phyloP scores from a whole-genome alignment of 2,329 filamentous ascomycete species.

The Lasiodiplodia theobromae region DNA sequence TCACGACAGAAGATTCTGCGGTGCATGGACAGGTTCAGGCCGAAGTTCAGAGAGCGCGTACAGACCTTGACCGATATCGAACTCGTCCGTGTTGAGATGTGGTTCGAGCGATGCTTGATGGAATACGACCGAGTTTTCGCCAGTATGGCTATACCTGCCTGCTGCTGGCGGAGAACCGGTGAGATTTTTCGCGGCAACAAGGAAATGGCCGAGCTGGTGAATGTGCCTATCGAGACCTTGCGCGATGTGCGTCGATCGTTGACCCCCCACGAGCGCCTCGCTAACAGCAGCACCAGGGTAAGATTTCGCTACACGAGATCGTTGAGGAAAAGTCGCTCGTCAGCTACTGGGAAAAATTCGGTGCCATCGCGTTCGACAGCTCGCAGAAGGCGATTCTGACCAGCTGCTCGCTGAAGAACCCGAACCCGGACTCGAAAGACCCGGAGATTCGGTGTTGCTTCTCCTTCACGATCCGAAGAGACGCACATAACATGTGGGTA shows the following conservation, averaged over 20 bases:
- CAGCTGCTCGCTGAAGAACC: conserved; percentile 88
- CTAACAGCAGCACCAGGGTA: conserved; percentile 68
- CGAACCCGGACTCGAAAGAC: conserved; percentile 64
- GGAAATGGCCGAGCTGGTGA: conserved; percentile 96
- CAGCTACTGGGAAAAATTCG: conserved; percentile 99
- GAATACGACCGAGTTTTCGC: conserved; percentile 98
- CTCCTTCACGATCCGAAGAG: conserved; percentile 93
- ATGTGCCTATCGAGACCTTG: conserved; percentile 87
- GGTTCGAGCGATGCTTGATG: conserved; percentile 96
- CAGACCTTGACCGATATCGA: conserved; percentile 92
- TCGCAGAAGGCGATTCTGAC: conserved; percentile 95
- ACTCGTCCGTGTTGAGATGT: conserved; percentile 95
- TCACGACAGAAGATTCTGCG: conserved; percentile 91
- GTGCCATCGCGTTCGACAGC: conserved; percentile 94
- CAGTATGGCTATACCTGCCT: conserved; percentile 97
- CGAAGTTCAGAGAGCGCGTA: conserved; percentile 95
- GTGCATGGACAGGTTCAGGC: conserved; percentile 90
- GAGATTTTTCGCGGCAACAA: conserved; percentile 98
- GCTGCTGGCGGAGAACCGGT: conserved; percentile 94
- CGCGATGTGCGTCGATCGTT: conserved; percentile 75
- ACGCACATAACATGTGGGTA: conserved; percentile 94
- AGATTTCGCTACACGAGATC: conserved; percentile 93
- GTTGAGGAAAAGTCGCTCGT: conserved; percentile 94
- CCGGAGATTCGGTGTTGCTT: conserved; percentile 92
- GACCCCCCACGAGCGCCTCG: not conserved